These are phyloP conservation scores for Paracorniculantispora psalliotae DNA, from an alignment of 2,329 filamentous ascomycete genomes.

Conservation along the genomic window DNA sequence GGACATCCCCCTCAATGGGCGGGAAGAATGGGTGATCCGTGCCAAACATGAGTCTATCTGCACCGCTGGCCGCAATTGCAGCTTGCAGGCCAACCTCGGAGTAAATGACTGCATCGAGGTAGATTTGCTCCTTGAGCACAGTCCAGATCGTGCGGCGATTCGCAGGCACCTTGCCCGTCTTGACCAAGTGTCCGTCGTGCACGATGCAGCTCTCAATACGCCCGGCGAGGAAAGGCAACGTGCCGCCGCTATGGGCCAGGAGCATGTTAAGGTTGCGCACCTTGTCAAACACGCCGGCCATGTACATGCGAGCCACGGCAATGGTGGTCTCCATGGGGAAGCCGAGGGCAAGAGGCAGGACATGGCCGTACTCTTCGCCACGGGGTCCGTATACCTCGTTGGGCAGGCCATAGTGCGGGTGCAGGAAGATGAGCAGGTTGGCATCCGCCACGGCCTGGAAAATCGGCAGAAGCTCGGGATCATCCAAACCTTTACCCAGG, in stretches of 20 bases:
- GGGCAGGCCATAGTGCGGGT: conserved; percentile 88
- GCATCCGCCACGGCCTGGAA: conserved; percentile 64
- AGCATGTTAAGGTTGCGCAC: conserved; percentile 67
- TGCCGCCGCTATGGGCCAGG: conserved; percentile 83
- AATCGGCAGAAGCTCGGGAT: conserved; percentile 65
- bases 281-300: conserved; percentile 79
- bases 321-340: conserved; percentile 94
- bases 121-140: conserved; percentile 66
- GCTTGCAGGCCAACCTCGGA: conserved; percentile 68
- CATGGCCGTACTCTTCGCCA: conserved; percentile 73
- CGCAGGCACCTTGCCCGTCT: conserved; percentile 50
- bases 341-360: conserved; percentile 77
- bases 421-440: conserved; percentile 69
- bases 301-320: conserved; percentile 78
- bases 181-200: conserved; percentile 72
- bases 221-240: conserved; percentile 81
- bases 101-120: conserved; percentile 83
- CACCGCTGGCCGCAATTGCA: conserved; percentile 62
- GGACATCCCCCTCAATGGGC: conserved; percentile 58
- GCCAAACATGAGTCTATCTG: conserved; percentile 71
- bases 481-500: conserved; percentile 74
- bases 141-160: conserved; percentile 49
- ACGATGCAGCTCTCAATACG: conserved; percentile 81
- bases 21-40: conserved; percentile 84
- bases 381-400: conserved; percentile 72